Base-by-base conservation (phyloP, 495 filamentous ascomycete species). In the Podospora appendiculata region DNA sequence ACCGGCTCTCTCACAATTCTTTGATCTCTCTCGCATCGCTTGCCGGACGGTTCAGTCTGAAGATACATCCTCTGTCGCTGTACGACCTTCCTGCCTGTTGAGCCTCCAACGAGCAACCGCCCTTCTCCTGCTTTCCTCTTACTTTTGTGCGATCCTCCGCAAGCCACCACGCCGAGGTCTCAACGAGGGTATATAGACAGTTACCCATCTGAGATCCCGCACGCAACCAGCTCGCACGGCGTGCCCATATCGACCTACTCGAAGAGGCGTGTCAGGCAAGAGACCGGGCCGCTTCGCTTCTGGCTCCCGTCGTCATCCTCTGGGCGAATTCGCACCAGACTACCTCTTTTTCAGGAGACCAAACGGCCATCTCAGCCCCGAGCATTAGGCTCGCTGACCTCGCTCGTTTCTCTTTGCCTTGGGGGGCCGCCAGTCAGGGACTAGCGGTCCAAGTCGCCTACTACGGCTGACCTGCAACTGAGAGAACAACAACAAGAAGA, bases 161-260 rank as follows among this genome's bases (percentile, higher is more conserved):
- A 56, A 58, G 59, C 59, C 57, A 63, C 57, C 8, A 45, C 55
- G 51, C 47, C 57, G 50, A 40, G 50, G 56, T 52, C 48, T 39
- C 55, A 59, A 50, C 51, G 50, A 62, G 49, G 53, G 41, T 52
- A 56, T 59, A 46, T 54, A 62, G 50, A 57, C 55, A 56, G 42
- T 45, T 54, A 9, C 50, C 50, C 51, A 60, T 49, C 48, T 48
- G 32, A 52, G 55, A 59, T 58, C 59, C 59, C 59, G 57, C 53
- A 61, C 47, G 41, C 42, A 46, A 35, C 19, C 56, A 16, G 45
- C 52, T 57, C 50, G 47, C 50, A 58, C 64, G 45, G 59, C 59
- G 53, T 51, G 9, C 35, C 46, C 59, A 48, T 50, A 45, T 59
- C 56, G 49, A 52, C 53, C 17, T 35, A 42, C 40, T 47, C 40